Evolutionary conservation across 2,329 filamentous ascomycete genomes (phyloP), one percentile per base, ranked within the genome.

Genomic region (Pyrenophora tritici-repentis): DNA sequence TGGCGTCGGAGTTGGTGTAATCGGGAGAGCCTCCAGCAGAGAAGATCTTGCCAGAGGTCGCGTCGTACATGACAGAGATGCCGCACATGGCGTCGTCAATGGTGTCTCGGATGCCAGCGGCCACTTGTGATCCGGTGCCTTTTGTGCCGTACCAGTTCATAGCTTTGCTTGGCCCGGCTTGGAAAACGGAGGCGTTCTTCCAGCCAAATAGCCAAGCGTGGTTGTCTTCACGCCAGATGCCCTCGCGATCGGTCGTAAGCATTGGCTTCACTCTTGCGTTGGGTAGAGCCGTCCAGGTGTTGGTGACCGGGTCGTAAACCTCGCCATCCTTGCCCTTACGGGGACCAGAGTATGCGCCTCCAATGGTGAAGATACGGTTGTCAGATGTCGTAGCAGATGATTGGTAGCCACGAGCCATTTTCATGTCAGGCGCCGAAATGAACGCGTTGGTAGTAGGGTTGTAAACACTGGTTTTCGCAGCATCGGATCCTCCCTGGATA

Each of bases 61-160:
- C 47, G 50, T 66, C 63, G 18, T 64, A 66, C 62, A 66, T 65
- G 32, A 60, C 62, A 24, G 61, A 65, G 29, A 58, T 53, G 29
- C 62, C 62, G 42, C 61, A 63, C 63, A 66, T 66, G 7, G 62
- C 55, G 35, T 65, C 59, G 13, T 52, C 55, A 17, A 55, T 50
- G 3, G 50, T 36, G 32, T 65, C 63, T 16, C 63, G 42, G 14
- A 49, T 60, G 22, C 63, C 63, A 14, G 63, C 63, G 20, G 62
- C 33, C 1, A 37, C 22, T 42, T 62, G 58, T 16, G 49, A 51
- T 18, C 63, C 63, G 3, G 52, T 57, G 6, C 56, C 62, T 18
- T 53, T 42, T 3, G 62, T 60, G n/a, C 55, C 62, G 31, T 63
- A 65, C 63, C 63, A 66, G 48, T 66, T 63, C 61, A 63, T 63